Evolutionary conservation across 148 eudicot species (phyloP), one percentile per base, ranked within the genome.

Genomic region (Rhododendron ferrugineum): DNA sequence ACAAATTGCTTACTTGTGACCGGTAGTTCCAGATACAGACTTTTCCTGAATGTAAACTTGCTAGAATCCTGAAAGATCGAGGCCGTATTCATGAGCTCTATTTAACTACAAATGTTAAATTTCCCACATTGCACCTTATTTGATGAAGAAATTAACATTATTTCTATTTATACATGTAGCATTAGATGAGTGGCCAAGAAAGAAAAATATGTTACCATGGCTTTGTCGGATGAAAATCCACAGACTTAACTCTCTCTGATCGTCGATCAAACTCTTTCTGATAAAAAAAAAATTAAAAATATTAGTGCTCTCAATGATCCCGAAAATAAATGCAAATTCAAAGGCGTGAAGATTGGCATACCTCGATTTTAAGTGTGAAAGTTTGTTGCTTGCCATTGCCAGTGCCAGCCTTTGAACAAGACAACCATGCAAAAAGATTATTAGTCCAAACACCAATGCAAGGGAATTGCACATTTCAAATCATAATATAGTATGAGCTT

Each of bases 11-110:
- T 90, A 94, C 98, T 91, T 92, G 90, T 22, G 90, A 83, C 66
- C 92, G 90, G 84, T 93, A 94, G 83, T 94, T 92, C 93, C 93
- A 94, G n/a, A 94, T 92, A 84, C 88, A 86, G 18, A 93, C 90
- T 60, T 85, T 87, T 82, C 98, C 98, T 1, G 96, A 90, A 78
- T 93, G 86, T 82, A 92, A 88, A 85, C 96, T 90, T 40, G 92
- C 85, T 86, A 94, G 86, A 86, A 94, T 86, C 98, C 98, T 94
- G 88, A 30, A 85, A 47, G 22, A 40, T 6, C 44, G 44, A 60
- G 49, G 73, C 83, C 74, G 73, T 15, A 62, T 11, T 4, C 46
- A 13, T 9, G 16, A 37, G 2, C 22, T 4, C 11, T 0, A 56
- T 30, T 30, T 52, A 30, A 80, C 9, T n/a, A 13, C 56, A 50